phyloP scores from a whole-genome alignment of 306 rosid genomes.

The Ammopiptanthus mongolicus region DNA sequence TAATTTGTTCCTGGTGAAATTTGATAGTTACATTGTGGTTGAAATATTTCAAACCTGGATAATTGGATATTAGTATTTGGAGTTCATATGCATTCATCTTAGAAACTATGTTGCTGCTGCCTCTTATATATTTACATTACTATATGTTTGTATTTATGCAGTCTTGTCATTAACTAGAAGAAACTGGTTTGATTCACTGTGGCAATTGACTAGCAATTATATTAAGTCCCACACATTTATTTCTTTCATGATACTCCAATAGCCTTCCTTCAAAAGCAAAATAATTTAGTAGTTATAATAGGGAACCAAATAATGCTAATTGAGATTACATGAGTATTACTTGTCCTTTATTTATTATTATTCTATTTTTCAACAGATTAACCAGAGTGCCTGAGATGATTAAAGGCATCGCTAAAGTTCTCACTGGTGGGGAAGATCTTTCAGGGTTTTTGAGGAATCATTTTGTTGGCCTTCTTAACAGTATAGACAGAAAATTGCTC shows the following conservation, averaged over 20 bases:
- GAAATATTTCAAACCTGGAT: slow-evolving; percentile 10
- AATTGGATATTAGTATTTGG: not conserved
- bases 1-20: slow-evolving; percentile 7
- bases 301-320: not conserved
- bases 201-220: slow-evolving; percentile 16
- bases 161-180: not conserved
- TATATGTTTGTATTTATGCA: slow-evolving; percentile 9
- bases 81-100: not conserved
- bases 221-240: not conserved
- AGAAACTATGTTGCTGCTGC: slow-evolving; percentile 1
- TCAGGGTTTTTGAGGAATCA: slow-evolving; percentile 82
- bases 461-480: slow-evolving; percentile 88
- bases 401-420: slow-evolving; percentile 80
- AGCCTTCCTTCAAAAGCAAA: not conserved
- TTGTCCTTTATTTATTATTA: slow-evolving; percentile 18
- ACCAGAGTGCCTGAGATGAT: slow-evolving; percentile 81
- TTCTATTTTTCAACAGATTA: slow-evolving; percentile 55
- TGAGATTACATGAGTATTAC: not conserved
- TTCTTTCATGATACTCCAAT: slow-evolving; percentile 3
- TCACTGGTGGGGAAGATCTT: slow-evolving; percentile 82
- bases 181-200: slow-evolving; percentile 21
- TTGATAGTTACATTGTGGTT: not conserved
- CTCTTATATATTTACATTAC: not conserved
- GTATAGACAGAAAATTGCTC: slow-evolving; percentile 89
- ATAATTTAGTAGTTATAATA: not conserved